Percentiles rank a stretch among this genome's conserved stretches.
phyloP scores from a whole-genome alignment of 306 rosid genomes.

The Morella rubra region DNA sequence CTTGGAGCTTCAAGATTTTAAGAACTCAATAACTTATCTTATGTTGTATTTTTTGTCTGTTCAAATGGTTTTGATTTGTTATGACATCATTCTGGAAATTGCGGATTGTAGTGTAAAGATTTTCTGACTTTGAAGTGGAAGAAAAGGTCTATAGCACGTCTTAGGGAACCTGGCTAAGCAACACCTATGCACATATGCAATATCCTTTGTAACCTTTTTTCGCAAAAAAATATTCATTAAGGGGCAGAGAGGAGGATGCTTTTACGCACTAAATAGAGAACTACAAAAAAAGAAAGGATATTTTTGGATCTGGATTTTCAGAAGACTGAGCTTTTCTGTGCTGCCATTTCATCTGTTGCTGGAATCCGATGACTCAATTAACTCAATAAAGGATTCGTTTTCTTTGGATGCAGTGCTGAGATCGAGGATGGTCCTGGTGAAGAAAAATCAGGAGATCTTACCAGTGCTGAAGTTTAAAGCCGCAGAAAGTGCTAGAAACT shows the following conservation, averaged over 20 bases:
- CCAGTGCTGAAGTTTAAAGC: slow-evolving; percentile 32
- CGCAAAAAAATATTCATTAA: not conserved
- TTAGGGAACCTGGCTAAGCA: not conserved
- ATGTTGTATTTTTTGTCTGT: not conserved
- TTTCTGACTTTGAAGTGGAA: not conserved
- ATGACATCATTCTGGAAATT: not conserved
- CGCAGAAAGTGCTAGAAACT: slow-evolving; percentile 24
- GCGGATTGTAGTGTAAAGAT: not conserved
- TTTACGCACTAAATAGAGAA: not conserved
- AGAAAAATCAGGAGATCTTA: slow-evolving; percentile 44
- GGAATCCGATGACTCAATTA: slow-evolving; percentile 10
- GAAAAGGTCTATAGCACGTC: not conserved
- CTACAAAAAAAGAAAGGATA: not conserved
- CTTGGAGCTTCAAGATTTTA: no score
- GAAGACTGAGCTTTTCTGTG: not conserved
- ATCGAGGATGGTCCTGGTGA: slow-evolving; percentile 48
- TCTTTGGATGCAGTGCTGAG: slow-evolving; percentile 65
- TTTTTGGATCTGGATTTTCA: not conserved
- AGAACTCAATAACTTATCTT: not conserved
- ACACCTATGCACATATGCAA: not conserved
- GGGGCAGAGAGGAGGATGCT: not conserved
- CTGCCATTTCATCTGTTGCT: slow-evolving; percentile 2
- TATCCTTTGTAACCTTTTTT: not conserved
- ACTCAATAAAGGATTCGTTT: not conserved
- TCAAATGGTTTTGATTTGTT: not conserved